A percentile compares a stretch with the other conserved stretches of the same genome.
Evolutionary conservation across 139 green algal genomes (phyloP).

Genomic region (Auxenochlorella pyrenoidosa): DNA sequence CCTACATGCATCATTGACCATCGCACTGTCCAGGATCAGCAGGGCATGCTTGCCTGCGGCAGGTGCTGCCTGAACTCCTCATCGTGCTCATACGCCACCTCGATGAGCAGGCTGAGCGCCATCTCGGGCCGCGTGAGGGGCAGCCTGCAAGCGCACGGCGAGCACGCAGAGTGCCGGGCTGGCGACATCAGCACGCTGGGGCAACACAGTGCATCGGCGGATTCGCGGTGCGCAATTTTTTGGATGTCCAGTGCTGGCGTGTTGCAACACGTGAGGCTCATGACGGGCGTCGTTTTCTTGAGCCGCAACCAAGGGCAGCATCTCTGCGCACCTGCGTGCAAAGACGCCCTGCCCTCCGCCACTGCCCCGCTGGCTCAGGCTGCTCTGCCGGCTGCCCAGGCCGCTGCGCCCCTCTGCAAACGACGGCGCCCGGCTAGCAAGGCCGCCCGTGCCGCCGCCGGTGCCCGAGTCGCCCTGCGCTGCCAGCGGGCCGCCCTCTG

Average conservation of each 20-base stretch:
- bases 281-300: too few relatives aligned
- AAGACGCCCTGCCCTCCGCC: background rate
- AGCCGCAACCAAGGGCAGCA: too few relatives aligned
- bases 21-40: too few relatives aligned
- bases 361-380: slow-evolving; percentile 11
- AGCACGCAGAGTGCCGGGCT: background rate
- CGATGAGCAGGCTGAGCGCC: slow-evolving; percentile 86
- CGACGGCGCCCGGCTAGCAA: background rate
- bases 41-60: slow-evolving; percentile 39
- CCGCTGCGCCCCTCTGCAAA: background rate
- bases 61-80: slow-evolving; percentile 87
- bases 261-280: too few relatives aligned
- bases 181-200: too few relatives aligned
- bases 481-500: background rate
- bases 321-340: background rate
- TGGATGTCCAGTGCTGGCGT: too few relatives aligned
- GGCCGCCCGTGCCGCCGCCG: background rate
- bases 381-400: slow-evolving; percentile 30
- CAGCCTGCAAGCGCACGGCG: slow-evolving; percentile 2
- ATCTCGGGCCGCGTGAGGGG: slow-evolving; percentile 83
- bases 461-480: too few relatives aligned
- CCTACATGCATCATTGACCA: too few relatives aligned
- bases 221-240: too few relatives aligned
- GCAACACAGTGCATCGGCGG: too few relatives aligned
- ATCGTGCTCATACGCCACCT: slow-evolving; percentile 93